A percentile compares a stretch with the other conserved stretches of the same genome.
phyloP scores from a whole-genome alignment of 352 stramenopile species.

The Globisporangium alternatum region DNA sequence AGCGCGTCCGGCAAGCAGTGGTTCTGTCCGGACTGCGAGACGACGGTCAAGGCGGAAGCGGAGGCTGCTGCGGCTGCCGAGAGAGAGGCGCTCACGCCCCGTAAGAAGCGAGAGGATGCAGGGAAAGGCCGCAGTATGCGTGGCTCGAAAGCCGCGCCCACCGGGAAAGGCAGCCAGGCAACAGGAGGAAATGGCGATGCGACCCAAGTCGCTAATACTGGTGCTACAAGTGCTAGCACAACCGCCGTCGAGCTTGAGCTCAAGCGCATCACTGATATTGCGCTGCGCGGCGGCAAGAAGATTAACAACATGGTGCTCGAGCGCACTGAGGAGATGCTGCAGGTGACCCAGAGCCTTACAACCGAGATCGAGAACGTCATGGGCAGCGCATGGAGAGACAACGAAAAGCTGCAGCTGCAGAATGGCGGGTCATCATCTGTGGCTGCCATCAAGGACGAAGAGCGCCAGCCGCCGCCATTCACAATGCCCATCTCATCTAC shows the following conservation, averaged over 20 bases:
- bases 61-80: constrained; percentile 26
- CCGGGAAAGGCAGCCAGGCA: neutral
- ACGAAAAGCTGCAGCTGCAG: neutral
- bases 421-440: neutral
- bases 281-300: constrained; percentile 60
- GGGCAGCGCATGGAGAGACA: constrained; percentile 24
- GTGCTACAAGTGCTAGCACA: neutral
- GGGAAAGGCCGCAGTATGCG: constrained; percentile 23
- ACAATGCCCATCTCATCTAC: constrained; percentile 34
- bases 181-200: constrained; percentile 13
- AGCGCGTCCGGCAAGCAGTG: constrained; percentile 64
- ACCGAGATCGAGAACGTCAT: constrained; percentile 48
- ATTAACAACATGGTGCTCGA: constrained; percentile 78
- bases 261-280: constrained; percentile 69
- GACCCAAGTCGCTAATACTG: neutral
- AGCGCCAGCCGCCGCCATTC: constrained; percentile 34
- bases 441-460: neutral
- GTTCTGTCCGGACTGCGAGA: constrained; percentile 81
- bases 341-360: constrained; percentile 48
- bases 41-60: constrained; percentile 21
- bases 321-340: constrained; percentile 72
- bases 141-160: constrained; percentile 16
- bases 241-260: constrained; percentile 39
- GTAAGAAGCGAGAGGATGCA: constrained; percentile 35
- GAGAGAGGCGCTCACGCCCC: constrained; percentile 29